Evolutionary conservation across 441 rosid genomes (phyloP).

Genomic region (Bruguiera hainesii): DNA sequence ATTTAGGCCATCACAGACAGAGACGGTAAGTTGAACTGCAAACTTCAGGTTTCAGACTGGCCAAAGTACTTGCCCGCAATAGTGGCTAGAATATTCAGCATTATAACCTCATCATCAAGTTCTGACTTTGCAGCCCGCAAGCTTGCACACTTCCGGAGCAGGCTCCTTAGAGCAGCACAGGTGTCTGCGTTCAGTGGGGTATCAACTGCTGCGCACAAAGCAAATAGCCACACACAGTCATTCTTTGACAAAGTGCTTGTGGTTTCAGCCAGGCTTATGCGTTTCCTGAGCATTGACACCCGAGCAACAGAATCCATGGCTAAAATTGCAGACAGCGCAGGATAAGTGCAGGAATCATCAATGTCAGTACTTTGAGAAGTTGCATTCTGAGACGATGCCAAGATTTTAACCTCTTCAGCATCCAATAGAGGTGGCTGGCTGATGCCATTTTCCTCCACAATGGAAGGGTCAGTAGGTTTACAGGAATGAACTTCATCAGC

Average conservation of each 20-base stretch:
- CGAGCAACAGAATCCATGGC: slow-evolving; percentile 69
- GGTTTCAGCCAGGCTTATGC: slow-evolving; percentile 44
- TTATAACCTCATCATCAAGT: slow-evolving; percentile 64
- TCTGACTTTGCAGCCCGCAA: slow-evolving; percentile 57
- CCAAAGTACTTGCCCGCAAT: slow-evolving; percentile 74
- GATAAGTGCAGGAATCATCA: slow-evolving; percentile 27
- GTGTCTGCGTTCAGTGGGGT: slow-evolving; percentile 67
- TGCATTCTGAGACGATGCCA: slow-evolving; percentile 3
- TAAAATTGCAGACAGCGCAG: slow-evolving; percentile 43
- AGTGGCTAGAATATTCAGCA: slow-evolving; percentile 73
- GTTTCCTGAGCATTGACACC: slow-evolving; percentile 58
- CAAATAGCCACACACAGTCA: slow-evolving; percentile 67
- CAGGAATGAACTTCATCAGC: slow-evolving; percentile 16
- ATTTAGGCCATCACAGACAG: too few relatives aligned
- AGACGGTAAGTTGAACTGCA: too few relatives aligned
- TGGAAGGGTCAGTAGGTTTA: background rate
- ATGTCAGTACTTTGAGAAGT: slow-evolving; percentile 3
- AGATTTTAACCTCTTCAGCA: slow-evolving; percentile 5
- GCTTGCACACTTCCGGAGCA: slow-evolving; percentile 75
- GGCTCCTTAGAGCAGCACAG: slow-evolving; percentile 57
- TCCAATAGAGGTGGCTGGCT: slow-evolving; percentile 11
- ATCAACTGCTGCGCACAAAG: slow-evolving; percentile 71
- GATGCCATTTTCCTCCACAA: background rate
- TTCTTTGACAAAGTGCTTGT: slow-evolving; percentile 32
- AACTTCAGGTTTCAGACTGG: slow-evolving; percentile 45